phyloP scores from a whole-genome alignment of 345 rosid species.

The Aegle marmelos region DNA sequence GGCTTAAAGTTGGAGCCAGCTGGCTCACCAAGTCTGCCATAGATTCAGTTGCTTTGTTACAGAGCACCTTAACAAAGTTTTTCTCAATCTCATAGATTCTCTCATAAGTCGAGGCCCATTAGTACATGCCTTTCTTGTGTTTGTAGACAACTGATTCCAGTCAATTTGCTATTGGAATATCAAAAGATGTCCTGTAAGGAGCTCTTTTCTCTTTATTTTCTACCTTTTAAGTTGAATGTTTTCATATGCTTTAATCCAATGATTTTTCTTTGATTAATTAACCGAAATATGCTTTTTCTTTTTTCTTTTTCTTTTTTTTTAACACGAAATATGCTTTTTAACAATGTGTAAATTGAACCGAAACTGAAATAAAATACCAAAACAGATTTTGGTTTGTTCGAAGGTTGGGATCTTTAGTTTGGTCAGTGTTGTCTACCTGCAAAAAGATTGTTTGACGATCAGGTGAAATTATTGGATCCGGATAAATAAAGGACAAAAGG shows the following conservation, averaged over 20 bases:
- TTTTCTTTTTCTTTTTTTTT: too few relatives aligned
- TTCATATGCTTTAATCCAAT: background rate
- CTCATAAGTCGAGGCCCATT: background rate
- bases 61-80: slow-evolving; percentile 60
- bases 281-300: too few relatives aligned
- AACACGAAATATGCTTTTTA: too few relatives aligned
- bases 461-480: too few relatives aligned
- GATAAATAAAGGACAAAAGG: too few relatives aligned
- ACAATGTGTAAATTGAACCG: too few relatives aligned
- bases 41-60: slow-evolving; percentile 73
- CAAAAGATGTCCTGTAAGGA: background rate
- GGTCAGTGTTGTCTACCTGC: too few relatives aligned
- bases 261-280: background rate
- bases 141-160: background rate
- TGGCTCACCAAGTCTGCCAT: slow-evolving; percentile 81
- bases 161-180: background rate
- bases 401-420: too few relatives aligned
- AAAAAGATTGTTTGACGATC: too few relatives aligned
- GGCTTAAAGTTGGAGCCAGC: slow-evolving; percentile 83
- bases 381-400: too few relatives aligned
- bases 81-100: slow-evolving; percentile 44
- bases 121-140: background rate
- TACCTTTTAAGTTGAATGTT: background rate
- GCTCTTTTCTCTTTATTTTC: background rate
- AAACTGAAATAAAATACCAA: too few relatives aligned